Evolutionary conservation across 176 grass and related monocot genomes (phyloP).

Genomic region (Tillandsia fasciculata): DNA sequence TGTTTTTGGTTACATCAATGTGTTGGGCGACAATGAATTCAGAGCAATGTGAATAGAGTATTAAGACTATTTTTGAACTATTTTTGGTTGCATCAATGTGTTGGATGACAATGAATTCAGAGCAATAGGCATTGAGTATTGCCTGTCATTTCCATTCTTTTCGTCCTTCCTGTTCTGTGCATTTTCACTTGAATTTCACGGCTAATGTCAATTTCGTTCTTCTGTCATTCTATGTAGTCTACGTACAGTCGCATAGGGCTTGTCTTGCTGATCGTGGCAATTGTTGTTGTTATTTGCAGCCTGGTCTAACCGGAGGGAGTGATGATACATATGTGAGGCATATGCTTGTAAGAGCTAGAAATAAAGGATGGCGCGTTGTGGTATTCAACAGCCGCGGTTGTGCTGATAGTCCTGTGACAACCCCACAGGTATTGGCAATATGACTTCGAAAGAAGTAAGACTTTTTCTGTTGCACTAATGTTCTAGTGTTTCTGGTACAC

Average conservation of each 20-base stretch:
- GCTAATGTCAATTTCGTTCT: no score
- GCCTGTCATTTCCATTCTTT: no score
- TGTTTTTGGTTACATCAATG: no score
- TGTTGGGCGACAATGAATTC: no score
- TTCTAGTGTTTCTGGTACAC: not conserved
- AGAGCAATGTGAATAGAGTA: no score
- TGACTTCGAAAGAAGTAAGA: not conserved
- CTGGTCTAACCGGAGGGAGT: constrained; percentile 89
- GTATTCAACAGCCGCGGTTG: constrained; percentile 96
- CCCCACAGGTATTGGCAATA: constrained; percentile 58
- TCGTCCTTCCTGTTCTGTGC: no score
- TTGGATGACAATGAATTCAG: no score
- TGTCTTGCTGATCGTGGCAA: not conserved
- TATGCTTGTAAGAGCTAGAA: constrained; percentile 92
- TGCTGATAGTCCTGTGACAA: constrained; percentile 76
- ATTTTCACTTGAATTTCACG: no score
- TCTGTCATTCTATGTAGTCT: no score
- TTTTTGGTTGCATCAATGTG: no score
- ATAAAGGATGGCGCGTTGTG: constrained; percentile 71
- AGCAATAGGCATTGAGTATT: no score
- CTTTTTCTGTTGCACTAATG: not conserved
- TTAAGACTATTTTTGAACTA: no score
- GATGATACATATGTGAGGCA: constrained; percentile 94
- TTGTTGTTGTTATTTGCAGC: constrained; percentile 37
- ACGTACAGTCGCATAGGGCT: not conserved